Base-by-base conservation (phyloP, 306 rosid genomes). In the Castanea mollissima region DNA sequence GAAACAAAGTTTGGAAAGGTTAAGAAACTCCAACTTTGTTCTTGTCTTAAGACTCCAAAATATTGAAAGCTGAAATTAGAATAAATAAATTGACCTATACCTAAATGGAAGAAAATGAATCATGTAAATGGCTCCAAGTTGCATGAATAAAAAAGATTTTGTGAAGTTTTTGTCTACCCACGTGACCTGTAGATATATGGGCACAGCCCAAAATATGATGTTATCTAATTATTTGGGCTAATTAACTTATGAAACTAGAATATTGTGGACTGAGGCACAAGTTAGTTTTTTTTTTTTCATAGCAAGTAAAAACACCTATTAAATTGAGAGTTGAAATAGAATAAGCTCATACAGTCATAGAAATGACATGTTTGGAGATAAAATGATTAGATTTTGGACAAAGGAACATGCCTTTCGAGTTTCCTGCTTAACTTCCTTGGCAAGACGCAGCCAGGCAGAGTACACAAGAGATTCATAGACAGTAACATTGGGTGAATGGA, bases 371-470 rank as follows among this genome's bases (percentile, higher is more conserved):
- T 23, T 59, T 27, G 27, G 32, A 5, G 32, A 9, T 49, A 49
- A 49, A 49, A 12, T 11, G 16, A 69, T 23, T 5, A 76, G 54
- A 71, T 64, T 76, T 38, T 60, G 73, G 77, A 73, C 27, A 80
- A 73, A 11, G 52, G 62, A 71, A 49, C 78, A 55, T 68, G 83
- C 91, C 91, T 83, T 79, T 27, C 73, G 58, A 67, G 34, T 81
- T 81, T 84, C 85, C 74, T 15, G 75, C 25, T 86, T 78, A 44
- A 83, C 74, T 55, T 86, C 89, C 73, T 75, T 79, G 20, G 87
- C 84, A 68, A 85, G 90, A 19, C 88, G 87, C 74, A 85, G 67
- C 88, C 88, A 83, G 81, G 89, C 88, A 64, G 90, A 85, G 78
- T 83, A 87, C 10, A 79, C 34, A 55, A 89, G 51, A 46, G 90